A percentile compares a stretch with the other conserved stretches of the same genome.
Conservation (phyloP, 129 eudicot genomes). For the Chrysanthemum makinoi region DNA sequence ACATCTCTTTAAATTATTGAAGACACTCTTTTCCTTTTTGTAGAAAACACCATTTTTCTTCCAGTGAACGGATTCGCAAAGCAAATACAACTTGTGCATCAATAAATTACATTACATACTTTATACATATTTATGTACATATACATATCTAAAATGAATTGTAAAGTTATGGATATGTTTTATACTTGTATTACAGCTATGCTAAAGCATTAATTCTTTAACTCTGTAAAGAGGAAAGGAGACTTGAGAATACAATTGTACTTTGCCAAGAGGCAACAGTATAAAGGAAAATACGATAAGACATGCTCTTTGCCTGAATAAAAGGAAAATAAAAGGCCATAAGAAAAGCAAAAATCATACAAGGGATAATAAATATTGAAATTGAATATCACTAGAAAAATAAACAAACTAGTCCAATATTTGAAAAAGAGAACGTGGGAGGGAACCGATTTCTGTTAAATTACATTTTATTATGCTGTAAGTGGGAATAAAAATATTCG, state of each 20-base stretch:
- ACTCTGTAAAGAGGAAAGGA: background rate
- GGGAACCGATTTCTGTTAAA: background rate
- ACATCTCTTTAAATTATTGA: too few species aligned
- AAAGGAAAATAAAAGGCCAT: background rate
- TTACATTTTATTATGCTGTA: background rate
- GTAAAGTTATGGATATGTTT: background rate
- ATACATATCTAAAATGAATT: background rate
- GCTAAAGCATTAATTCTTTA: background rate
- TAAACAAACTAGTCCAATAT: background rate
- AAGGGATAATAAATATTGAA: background rate
- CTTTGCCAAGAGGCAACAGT: background rate
- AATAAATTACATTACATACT: too few species aligned
- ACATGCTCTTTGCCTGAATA: background rate
- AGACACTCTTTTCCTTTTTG: too few species aligned
- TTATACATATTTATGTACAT: too few species aligned
- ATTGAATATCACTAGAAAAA: background rate
- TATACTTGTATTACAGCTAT: background rate
- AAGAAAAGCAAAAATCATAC: background rate
- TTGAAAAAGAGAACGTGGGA: constrained; percentile 10
- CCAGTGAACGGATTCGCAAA: too few species aligned
- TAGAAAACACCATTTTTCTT: too few species aligned
- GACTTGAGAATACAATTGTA: background rate
- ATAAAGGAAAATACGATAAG: background rate
- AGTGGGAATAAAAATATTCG: background rate
- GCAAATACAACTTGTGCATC: too few species aligned